A percentile compares a stretch with the other conserved stretches of the same genome.
Evolutionary conservation across 306 rosid species (phyloP).

Genomic region (Neltuma alba): DNA sequence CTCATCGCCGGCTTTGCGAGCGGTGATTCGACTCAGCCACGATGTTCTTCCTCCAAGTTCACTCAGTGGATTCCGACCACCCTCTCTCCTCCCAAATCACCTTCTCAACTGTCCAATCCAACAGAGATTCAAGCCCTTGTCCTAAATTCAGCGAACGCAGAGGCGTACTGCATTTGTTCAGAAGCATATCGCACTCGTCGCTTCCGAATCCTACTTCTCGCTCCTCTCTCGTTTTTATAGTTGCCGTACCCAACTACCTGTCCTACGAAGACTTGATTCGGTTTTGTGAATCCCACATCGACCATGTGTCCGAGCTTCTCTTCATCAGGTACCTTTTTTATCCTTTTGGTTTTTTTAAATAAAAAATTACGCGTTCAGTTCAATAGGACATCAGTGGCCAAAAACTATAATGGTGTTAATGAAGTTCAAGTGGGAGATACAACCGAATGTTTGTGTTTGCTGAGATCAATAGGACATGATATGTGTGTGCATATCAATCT

Average conservation of each 20-base stretch:
- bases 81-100: slow-evolving; percentile 47
- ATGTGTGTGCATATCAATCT: neutral
- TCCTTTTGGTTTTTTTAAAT: neutral
- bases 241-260: slow-evolving; percentile 87
- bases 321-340: slow-evolving; percentile 63
- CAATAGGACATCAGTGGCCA: neutral
- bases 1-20: neutral
- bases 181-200: slow-evolving; percentile 55
- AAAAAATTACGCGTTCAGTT: neutral
- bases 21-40: slow-evolving; percentile 13
- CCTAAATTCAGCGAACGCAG: slow-evolving; percentile 72
- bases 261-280: slow-evolving; percentile 77
- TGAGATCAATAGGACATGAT: neutral
- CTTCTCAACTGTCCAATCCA: slow-evolving; percentile 37
- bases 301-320: slow-evolving; percentile 61
- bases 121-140: slow-evolving; percentile 21
- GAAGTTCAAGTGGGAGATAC: neutral
- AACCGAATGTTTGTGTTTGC: neutral
- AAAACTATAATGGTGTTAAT: neutral
- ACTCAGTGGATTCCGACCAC: slow-evolving; percentile 78
- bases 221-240: slow-evolving; percentile 65
- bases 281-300: slow-evolving; percentile 69
- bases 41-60: slow-evolving; percentile 89
- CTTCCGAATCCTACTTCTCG: slow-evolving; percentile 62
- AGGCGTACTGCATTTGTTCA: slow-evolving; percentile 76